Base-by-base conservation (phyloP, 2,329 filamentous ascomycete species). In the Penicillium glabrum region DNA sequence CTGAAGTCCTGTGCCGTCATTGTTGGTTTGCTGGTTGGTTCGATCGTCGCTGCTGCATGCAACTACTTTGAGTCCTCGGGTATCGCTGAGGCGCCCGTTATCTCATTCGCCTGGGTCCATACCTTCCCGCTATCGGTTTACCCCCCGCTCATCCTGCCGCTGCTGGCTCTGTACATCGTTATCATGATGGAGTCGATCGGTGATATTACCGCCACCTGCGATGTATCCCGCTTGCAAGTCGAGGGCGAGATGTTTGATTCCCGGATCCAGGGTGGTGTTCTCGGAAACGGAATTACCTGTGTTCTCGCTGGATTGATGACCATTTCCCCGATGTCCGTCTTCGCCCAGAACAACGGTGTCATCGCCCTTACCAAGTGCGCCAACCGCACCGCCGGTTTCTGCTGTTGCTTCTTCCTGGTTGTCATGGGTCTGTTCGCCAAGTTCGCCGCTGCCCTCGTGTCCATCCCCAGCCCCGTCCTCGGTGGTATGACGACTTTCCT, bases 351-450 rank as follows among this genome's bases (percentile, higher is more conserved):
- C 74, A 89, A 89, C 69, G 86, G 86, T 61, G 86, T 88, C 56
- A 89, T 89, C 56, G 83, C 85, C 0, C 73, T 89, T 43, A 89
- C 87, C 0, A 81, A 86, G 26, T 89, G 87, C 63, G 87, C 87
- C 1, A 89, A 87, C 67, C 81, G 87, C 51, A 85, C 85, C 48
- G 87, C 87, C 3, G 87, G 87, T 0, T 89, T 87, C 73, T 85
- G 81, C 57, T 84, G 82, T 65, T 86, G 85, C 66, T 82, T 84
- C 63, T 89, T 87, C 77, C 77, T 89, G 21, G 73, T 89, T 31
- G 68, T 90, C 57, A 89, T 89, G 84, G 87, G 87, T 7, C 79
- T 89, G 50, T 89, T 89, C 67, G 83, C 86, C 53, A 89, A 89
- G 66, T 89, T 89, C 61, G 86, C 86, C 2, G 87, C 86, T 0